Base-by-base conservation (phyloP, 2,329 filamentous ascomycete species). In the Trichophyton equinum region DNA sequence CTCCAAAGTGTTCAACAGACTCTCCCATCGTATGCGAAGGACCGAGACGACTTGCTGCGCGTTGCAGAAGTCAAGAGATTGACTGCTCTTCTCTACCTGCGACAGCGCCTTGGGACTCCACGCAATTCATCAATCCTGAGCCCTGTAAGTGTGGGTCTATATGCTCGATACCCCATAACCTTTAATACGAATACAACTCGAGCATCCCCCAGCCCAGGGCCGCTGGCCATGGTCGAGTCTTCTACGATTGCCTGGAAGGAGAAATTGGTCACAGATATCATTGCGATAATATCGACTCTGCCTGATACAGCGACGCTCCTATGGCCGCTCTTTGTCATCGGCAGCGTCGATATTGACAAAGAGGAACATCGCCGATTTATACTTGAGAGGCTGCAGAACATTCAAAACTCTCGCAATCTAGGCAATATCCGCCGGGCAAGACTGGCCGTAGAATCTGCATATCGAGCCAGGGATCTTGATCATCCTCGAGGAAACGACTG, bases 21-120 rank as follows among this genome's bases (percentile, higher is more conserved):
- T 4, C 60, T 67, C 1, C 66, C 66, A 15, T 22, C 47, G 7
- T 62, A 65, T 22, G 67, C 67, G 2, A 25, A 47, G 4, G 58
- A 64, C 13, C 60, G 64, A 42, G 47, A 62, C 7, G 65, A 67
- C 15, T 65, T 71, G 13, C 57, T 65, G 30, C 63, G 57, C 7
- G 68, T 71, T 20, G 70, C 68, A 3, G 66, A 71, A 30, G 66
- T 64, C 6, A 72, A 72, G 61, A 64, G 68, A 6, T 62, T 70
- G 1, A 65, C 69, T 2, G 67, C 70, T 4, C 59, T 72, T 5
- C 62, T 72, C 7, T 72, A 72, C 62, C 65, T 71, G 2, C 62
- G 58, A 6, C 65, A 68, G 27, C 62, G 65, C 2, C 47, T 59
- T n/a, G 63, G 67, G 42, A 62, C 64, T 18, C 62, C 65, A 47